Base-by-base conservation (phyloP, 768 basidiomycete species). In the Tylopilus rubrobrunneus region DNA sequence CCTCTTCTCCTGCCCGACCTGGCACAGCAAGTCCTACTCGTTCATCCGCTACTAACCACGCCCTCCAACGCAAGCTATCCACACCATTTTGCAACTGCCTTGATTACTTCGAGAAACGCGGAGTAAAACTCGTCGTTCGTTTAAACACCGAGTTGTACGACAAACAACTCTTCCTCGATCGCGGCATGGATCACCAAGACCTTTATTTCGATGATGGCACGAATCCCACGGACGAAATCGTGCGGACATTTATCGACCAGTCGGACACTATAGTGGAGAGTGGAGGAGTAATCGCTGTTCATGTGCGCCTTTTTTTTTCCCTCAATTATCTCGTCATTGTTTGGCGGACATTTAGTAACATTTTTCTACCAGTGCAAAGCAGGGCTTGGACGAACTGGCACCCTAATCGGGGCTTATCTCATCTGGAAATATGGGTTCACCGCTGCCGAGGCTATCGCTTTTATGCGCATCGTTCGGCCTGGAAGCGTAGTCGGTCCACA, bases 401-500 rank as follows among this genome's bases (percentile, higher is more conserved):
- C 94, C 5, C 78, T 99, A 55, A 96, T 99, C 56, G 97, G 97
- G 34, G 97, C 96, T 9, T 98, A 98, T 76, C 80, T 99, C 51
- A 91, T 97, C 56, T 99, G 97, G 90, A 98, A 98, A 71, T 96
- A 98, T 63, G 92, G 91, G 21, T 99, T 99, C 68, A 92, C 94
- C 17, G 96, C 96, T 1, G 82, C 86, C 48, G 92, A 98, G 72
- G 97, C 89, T 6, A 98, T 98, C 52, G 97, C 89, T 0, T 98
- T 95, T 72, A 98, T 98, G 97, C 87, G 97, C 19, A 92, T 99
- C 61, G 86, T 97, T 51, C 85, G 97, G 43, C 97, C 97, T 2
- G 96, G 94, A 7, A 88, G 87, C 53, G 92, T 94, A 42, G 92
- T 95, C 48, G 92, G 92, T 12, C 91, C 91, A 19, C 91, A 93